phyloP scores from a whole-genome alignment of 805 yeast genomes.

The Sugiyamaella smithiae region DNA sequence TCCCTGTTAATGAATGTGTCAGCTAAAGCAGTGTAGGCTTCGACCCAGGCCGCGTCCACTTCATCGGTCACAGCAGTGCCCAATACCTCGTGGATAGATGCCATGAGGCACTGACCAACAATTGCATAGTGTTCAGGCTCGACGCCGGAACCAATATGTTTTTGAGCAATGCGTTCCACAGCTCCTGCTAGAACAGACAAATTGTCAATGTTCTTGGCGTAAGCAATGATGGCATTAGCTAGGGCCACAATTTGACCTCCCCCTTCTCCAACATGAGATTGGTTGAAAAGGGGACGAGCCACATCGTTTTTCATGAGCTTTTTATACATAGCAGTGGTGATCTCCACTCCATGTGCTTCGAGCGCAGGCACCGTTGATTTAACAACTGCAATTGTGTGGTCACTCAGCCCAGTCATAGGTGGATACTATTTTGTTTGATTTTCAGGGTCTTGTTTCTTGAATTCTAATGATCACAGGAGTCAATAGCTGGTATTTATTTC shows the following conservation, averaged over 20 bases:
- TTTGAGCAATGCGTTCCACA: constrained; percentile 58
- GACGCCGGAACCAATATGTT: constrained; percentile 64
- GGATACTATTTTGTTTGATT: too few relatives aligned
- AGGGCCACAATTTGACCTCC: constrained; percentile 56
- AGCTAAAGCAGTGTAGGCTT: constrained; percentile 64
- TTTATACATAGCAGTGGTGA: constrained; percentile 56
- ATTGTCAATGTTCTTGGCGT: constrained; percentile 62
- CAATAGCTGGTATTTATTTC: too few relatives aligned
- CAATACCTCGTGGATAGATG: constrained; percentile 51
- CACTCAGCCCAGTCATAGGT: constrained; percentile 1
- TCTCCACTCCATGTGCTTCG: constrained; percentile 50
- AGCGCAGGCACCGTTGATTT: constrained; percentile 48
- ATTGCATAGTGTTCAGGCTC: constrained; percentile 62
- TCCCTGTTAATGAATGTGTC: constrained; percentile 58
- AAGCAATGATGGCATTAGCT: constrained; percentile 58
- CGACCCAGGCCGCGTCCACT: constrained; percentile 60
- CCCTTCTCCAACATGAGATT: constrained; percentile 36
- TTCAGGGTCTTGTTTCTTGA: too few relatives aligned
- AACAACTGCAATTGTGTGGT: constrained; percentile 7
- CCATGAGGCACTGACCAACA: constrained; percentile 57
- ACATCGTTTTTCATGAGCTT: constrained; percentile 44
- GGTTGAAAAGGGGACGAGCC: constrained; percentile 60
- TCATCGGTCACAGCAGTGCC: constrained; percentile 61
- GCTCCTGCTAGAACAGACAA: constrained; percentile 50
- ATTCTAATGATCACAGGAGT: too few relatives aligned